Conservation (phyloP, 495 filamentous ascomycete species). For the Podospora appendiculata region DNA sequence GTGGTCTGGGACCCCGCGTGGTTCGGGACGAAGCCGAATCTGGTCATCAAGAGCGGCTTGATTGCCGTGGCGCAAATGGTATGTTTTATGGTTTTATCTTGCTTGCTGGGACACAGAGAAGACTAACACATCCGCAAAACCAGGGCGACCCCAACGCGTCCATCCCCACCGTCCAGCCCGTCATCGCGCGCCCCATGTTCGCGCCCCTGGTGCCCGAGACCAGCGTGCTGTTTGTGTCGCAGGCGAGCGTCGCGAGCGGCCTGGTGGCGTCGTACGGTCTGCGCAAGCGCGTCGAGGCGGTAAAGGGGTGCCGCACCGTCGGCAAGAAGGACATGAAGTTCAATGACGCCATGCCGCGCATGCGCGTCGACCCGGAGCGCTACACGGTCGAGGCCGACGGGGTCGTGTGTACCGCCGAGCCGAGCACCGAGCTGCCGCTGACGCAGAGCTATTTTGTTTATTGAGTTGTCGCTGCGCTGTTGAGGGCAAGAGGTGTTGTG, state of each 20-base stretch:
- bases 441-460: constrained; percentile 79
- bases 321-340: constrained; percentile 91
- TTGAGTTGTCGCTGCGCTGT: constrained; percentile 24
- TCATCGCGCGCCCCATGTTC: constrained; percentile 85
- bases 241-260: constrained; percentile 58
- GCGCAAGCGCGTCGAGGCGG: constrained; percentile 72
- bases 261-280: constrained; percentile 64
- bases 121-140: background rate
- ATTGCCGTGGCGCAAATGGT: constrained; percentile 85
- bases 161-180: constrained; percentile 83
- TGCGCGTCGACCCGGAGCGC: constrained; percentile 89
- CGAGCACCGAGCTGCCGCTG: constrained; percentile 64
- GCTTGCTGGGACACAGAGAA: background rate
- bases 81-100: constrained; percentile 11
- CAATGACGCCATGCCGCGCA: constrained; percentile 81
- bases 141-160: constrained; percentile 91
- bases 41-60: constrained; percentile 86
- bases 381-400: constrained; percentile 91
- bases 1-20: constrained; percentile 80
- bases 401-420: constrained; percentile 63
- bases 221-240: constrained; percentile 78
- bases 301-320: constrained; percentile 71
- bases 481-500: too few relatives aligned
- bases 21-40: constrained; percentile 81
- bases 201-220: constrained; percentile 62